These are phyloP conservation scores for Fusarium stilboides DNA, from an alignment of 2,329 filamentous ascomycete species.

Conservation along the genomic window DNA sequence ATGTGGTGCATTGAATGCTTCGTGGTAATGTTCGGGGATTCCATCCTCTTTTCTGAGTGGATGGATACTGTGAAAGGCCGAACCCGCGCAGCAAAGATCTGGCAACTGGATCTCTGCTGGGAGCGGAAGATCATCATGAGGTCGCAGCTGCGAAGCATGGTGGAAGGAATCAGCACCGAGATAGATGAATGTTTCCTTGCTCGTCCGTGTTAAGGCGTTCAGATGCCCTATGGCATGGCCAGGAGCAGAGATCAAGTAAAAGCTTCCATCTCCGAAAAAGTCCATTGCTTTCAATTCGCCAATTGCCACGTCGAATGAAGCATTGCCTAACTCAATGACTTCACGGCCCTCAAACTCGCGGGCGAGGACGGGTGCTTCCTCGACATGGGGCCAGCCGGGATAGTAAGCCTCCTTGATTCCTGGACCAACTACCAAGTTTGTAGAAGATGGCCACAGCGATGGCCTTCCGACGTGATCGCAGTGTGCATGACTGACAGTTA, in stretches of 20 bases:
- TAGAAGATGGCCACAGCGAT: not conserved
- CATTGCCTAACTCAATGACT: not conserved
- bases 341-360: not conserved
- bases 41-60: no score
- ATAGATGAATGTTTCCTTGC: no score
- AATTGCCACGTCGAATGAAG: not conserved
- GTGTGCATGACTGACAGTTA: no score
- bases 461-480: not conserved
- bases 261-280: constrained; percentile 1
- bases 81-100: not conserved
- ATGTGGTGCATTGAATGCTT: no score
- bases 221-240: not conserved
- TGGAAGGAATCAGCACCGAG: not conserved
- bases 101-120: no score
- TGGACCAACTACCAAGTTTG: not conserved
- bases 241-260: not conserved
- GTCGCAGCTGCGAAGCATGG: not conserved
- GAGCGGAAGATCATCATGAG: no score
- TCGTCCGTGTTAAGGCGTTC: not conserved
- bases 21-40: no score
- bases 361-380: not conserved
- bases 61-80: no score
- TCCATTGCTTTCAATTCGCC: not conserved
- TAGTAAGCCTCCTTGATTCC: not conserved
- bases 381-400: not conserved